Conservation (phyloP, 2,329 filamentous ascomycete species). For the Xylariomycetidae sp. region DNA sequence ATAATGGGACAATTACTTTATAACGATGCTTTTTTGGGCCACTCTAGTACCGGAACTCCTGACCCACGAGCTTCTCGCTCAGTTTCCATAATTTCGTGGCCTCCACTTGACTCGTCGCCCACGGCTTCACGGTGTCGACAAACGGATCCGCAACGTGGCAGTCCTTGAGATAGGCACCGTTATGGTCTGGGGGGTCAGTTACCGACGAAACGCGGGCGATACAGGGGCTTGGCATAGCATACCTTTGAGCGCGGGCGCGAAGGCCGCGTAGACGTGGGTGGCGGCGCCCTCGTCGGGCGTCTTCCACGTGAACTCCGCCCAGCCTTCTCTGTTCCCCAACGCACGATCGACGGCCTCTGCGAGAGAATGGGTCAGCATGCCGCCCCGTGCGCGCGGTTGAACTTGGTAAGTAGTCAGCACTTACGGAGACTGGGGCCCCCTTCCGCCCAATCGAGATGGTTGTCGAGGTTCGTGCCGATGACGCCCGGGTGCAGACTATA, state of each 20-base stretch:
- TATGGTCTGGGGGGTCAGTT: conserved; percentile 10
- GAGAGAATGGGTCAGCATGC: background rate
- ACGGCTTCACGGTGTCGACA: conserved; percentile 21
- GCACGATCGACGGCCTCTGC: background rate
- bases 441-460: conserved; percentile 4
- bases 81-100: conserved; percentile 29
- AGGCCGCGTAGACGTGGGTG: conserved; percentile 1
- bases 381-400: too few relatives aligned
- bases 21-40: too few relatives aligned
- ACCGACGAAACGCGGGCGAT: too few relatives aligned
- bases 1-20: too few relatives aligned
- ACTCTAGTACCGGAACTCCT: conserved; percentile 22
- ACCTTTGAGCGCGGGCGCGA: conserved; percentile 9
- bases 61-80: conserved; percentile 27
- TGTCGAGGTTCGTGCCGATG: conserved; percentile 4
- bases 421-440: too few relatives aligned
- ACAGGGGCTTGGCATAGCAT: background rate
- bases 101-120: conserved; percentile 19
- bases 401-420: too few relatives aligned
- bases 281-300: background rate
- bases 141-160: conserved; percentile 21
- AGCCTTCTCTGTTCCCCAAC: conserved; percentile 1
- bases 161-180: conserved; percentile 24
- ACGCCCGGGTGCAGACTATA: conserved; percentile 31
- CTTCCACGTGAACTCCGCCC: conserved; percentile 1